Conservation (phyloP, 1,284 basidiomycete genomes). For the Cutaneotrichosporon sp. region DNA sequence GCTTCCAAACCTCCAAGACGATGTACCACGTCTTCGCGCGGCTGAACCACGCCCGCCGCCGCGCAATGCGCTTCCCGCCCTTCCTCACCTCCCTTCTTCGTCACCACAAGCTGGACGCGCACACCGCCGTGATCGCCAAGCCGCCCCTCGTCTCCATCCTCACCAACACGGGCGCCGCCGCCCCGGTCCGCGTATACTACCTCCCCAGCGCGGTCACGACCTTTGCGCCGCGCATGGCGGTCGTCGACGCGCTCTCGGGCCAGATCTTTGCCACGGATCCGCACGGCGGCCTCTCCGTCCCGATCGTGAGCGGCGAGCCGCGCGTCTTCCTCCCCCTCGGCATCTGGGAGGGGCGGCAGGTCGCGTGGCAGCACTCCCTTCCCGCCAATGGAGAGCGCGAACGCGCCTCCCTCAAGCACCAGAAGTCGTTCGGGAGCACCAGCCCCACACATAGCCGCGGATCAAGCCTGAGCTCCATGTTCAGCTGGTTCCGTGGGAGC, state of each 20-base stretch:
- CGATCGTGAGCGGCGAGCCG: conserved; percentile 43
- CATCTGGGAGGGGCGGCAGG: conserved; percentile 21
- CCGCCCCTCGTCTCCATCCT: conserved; percentile 66
- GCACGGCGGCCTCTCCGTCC: conserved; percentile 53
- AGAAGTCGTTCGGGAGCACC: background rate
- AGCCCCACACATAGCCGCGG: conserved; percentile 15
- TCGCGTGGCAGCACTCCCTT: conserved; percentile 16
- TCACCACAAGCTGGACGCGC: conserved; percentile 49
- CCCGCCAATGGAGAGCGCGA: background rate
- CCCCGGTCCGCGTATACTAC: conserved; percentile 44
- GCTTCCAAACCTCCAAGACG: conserved; percentile 55
- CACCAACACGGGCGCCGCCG: conserved; percentile 63
- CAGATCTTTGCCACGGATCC: conserved; percentile 56
- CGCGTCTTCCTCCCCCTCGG: conserved; percentile 45
- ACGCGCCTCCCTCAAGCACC: background rate
- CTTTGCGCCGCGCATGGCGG: conserved; percentile 58
- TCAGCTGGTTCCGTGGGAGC: conserved; percentile 22
- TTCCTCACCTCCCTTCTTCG: conserved; percentile 63
- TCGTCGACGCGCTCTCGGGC: conserved; percentile 67
- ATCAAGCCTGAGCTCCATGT: conserved; percentile 20
- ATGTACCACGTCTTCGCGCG: conserved; percentile 60
- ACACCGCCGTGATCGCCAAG: conserved; percentile 64
- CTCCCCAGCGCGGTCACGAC: conserved; percentile 43
- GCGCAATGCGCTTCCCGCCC: conserved; percentile 58
- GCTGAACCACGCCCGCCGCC: conserved; percentile 65